Conservation (phyloP, 2,329 filamentous ascomycete genomes). For the Aspergillus floridensis region DNA sequence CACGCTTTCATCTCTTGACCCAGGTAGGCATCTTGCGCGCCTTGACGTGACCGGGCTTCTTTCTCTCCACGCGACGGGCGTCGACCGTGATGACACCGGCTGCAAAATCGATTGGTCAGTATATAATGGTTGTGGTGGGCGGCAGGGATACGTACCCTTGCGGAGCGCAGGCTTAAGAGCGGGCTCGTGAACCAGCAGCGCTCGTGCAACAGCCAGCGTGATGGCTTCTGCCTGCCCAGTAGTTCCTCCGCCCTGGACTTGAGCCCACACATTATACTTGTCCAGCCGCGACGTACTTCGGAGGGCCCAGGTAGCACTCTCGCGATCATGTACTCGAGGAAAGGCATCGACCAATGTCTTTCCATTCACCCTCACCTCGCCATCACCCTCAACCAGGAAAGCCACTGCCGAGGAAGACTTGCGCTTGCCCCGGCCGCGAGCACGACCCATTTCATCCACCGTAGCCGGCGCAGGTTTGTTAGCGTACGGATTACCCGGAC, state of each 20-base stretch:
- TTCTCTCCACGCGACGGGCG: constrained; percentile 88
- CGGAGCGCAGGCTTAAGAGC: constrained; percentile 82
- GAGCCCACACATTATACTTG: constrained; percentile 95
- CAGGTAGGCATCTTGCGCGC: constrained; percentile 97
- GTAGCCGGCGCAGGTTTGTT: constrained; percentile 60
- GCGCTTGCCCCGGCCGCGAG: constrained; percentile 76
- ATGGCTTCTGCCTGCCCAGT: constrained; percentile 96
- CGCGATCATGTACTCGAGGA: constrained; percentile 84
- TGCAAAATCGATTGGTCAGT: constrained; percentile 44
- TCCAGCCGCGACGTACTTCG: constrained; percentile 78
- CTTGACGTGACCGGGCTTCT: constrained; percentile 95
- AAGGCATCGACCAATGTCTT: constrained; percentile 80
- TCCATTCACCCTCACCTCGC: constrained; percentile 86
- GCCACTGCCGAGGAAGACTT: constrained; percentile 85
- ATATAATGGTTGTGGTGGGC: neutral
- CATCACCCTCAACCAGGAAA: constrained; percentile 87
- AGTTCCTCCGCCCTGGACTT: constrained; percentile 79
- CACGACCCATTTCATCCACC: constrained; percentile 74
- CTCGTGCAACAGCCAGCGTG: constrained; percentile 84
- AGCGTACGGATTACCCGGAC: constrained; percentile 68
- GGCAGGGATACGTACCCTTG: constrained; percentile 65
- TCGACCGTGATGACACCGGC: constrained; percentile 92
- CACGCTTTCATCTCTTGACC: constrained; percentile 70
- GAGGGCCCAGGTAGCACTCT: constrained; percentile 89
- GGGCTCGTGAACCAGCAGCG: constrained; percentile 86